A percentile compares a stretch with the other conserved stretches of the same genome.
Evolutionary conservation across 2,329 filamentous ascomycete genomes (phyloP).

Genomic region (Microcyclospora tardicrescens): DNA sequence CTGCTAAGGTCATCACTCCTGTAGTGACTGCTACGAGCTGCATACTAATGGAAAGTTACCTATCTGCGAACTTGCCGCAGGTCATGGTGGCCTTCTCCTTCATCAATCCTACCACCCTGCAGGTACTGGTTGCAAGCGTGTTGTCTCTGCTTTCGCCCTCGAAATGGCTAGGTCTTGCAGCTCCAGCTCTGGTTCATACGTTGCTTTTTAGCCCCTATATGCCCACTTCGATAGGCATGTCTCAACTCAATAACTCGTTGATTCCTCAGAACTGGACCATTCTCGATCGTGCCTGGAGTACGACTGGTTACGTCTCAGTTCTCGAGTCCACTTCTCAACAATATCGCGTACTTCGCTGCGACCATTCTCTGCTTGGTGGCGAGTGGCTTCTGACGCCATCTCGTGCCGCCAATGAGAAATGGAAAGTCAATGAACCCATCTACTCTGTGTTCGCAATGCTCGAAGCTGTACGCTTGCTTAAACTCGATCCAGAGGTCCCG

Average conservation of each 20-base stretch:
- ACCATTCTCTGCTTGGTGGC: slow-evolving; percentile 86
- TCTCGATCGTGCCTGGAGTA: slow-evolving; percentile 69
- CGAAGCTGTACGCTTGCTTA: slow-evolving; percentile 73
- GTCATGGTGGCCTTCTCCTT: not conserved
- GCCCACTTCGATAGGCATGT: slow-evolving; percentile 46
- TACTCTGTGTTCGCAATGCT: slow-evolving; percentile 95
- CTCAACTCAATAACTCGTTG: slow-evolving; percentile 53
- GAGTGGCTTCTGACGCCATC: slow-evolving; percentile 59
- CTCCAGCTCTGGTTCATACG: slow-evolving; percentile 63
- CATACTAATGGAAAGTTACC: not conserved
- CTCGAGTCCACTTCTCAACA: slow-evolving; percentile 58
- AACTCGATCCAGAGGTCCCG: slow-evolving; percentile 32
- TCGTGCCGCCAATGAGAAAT: slow-evolving; percentile 24
- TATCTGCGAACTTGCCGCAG: not conserved
- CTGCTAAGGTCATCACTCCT: not conserved
- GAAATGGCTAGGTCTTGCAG: slow-evolving; percentile 49
- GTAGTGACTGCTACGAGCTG: not conserved
- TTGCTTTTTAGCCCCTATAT: slow-evolving; percentile 62
- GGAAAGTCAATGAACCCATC: slow-evolving; percentile 64
- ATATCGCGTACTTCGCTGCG: slow-evolving; percentile 77
- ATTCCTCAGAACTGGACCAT: slow-evolving; percentile 55
- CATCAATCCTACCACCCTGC: slow-evolving; percentile 58
- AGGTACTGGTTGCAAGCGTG: slow-evolving; percentile 50
- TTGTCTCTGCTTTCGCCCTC: slow-evolving; percentile 59
- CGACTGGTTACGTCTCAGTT: slow-evolving; percentile 87